phyloP scores from a whole-genome alignment of 257 asterid genomes.

The Jasminum sambac region DNA sequence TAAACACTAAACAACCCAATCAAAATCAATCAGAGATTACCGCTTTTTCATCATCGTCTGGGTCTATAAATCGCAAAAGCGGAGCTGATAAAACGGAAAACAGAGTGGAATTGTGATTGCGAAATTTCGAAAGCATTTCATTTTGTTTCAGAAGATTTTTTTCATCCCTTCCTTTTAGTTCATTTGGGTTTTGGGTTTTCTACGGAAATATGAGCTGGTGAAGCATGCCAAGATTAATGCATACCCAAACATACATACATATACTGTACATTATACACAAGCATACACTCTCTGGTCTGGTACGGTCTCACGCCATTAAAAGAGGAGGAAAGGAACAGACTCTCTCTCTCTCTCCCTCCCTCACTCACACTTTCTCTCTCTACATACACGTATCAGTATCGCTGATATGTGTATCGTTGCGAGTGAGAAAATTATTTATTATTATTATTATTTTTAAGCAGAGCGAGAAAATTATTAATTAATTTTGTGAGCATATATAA shows the following conservation, averaged over 20 bases:
- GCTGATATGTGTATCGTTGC: neutral
- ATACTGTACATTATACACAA: constrained; percentile 31
- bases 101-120: constrained; percentile 32
- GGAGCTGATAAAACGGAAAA: constrained; percentile 32
- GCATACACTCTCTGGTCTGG: constrained; percentile 55
- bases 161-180: constrained; percentile 21
- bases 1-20: constrained; percentile 13
- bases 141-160: constrained; percentile 29
- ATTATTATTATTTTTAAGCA: no score
- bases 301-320: constrained; percentile 83
- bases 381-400: constrained; percentile 11
- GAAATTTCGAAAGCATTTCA: constrained; percentile 42
- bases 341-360: constrained; percentile 41
- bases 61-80: constrained; percentile 38
- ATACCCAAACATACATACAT: constrained; percentile 25
- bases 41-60: constrained; percentile 49
- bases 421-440: neutral
- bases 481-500: no score
- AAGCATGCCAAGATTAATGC: constrained; percentile 80
- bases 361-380: constrained; percentile 32
- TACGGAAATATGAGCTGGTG: constrained; percentile 55
- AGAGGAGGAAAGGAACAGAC: constrained; percentile 79
- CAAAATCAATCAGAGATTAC: constrained; percentile 36
- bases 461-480: no score
- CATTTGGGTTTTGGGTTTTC: constrained; percentile 58